Conservation (phyloP, 1,284 basidiomycete genomes). For the Apiotrichum gracile region DNA sequence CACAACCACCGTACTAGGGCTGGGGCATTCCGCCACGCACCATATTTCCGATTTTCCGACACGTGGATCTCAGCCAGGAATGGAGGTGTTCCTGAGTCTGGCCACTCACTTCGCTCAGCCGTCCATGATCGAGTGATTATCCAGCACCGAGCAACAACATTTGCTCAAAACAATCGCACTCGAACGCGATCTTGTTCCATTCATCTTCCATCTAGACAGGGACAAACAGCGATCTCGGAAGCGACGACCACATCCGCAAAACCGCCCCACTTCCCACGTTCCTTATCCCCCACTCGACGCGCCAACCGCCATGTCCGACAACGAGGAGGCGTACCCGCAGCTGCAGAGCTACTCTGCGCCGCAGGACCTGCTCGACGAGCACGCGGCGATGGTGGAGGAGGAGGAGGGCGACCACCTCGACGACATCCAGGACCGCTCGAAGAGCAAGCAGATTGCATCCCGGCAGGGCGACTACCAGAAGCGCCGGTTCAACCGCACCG, state of each 20-base stretch:
- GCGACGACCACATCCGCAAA: too few species aligned
- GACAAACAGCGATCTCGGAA: neutral
- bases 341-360: slow-evolving; percentile 85
- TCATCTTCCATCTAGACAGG: neutral
- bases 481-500: slow-evolving; percentile 74
- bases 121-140: too few species aligned
- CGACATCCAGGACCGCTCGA: slow-evolving; percentile 87
- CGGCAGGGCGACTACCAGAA: slow-evolving; percentile 95
- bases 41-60: neutral
- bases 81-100: neutral
- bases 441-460: slow-evolving; percentile 84
- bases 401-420: slow-evolving; percentile 80
- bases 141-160: neutral
- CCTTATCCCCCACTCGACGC: neutral
- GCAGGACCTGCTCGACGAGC: slow-evolving; percentile 91
- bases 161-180: neutral
- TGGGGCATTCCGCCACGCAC: neutral
- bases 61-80: neutral
- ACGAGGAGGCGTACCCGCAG: slow-evolving; percentile 46
- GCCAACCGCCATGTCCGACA: slow-evolving; percentile 13
- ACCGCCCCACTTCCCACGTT: neutral
- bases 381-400: slow-evolving; percentile 83
- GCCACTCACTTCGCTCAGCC: neutral
- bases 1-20: too few species aligned
- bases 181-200: neutral